phyloP scores from a whole-genome alignment of 495 filamentous ascomycete genomes.

The Glutinoglossum americanum region DNA sequence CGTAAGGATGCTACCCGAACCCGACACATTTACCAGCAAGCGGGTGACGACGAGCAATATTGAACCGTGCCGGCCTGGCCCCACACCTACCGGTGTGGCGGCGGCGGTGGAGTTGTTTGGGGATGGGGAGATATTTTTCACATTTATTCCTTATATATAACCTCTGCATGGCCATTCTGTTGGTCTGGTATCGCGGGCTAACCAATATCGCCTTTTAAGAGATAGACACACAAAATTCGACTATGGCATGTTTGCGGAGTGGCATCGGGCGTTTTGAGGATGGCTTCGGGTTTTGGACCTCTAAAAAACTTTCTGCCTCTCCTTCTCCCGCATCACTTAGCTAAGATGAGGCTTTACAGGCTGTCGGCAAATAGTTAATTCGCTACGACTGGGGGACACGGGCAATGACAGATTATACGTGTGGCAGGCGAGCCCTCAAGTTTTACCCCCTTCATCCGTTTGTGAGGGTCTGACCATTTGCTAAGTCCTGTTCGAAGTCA shows the following conservation, averaged over 20 bases:
- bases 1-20: constrained; percentile 68
- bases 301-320: background rate
- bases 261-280: background rate
- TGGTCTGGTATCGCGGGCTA: background rate
- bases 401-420: background rate
- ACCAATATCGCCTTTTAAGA: background rate
- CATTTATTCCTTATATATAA: background rate
- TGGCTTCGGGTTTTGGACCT: background rate
- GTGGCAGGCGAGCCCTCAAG: background rate
- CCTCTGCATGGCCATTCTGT: background rate
- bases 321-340: background rate
- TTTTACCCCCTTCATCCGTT: background rate
- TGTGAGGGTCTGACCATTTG: background rate
- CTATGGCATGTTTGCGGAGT: background rate
- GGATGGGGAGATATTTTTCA: background rate
- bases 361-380: background rate
- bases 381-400: background rate
- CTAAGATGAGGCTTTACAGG: background rate
- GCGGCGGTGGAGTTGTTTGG: background rate
- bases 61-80: background rate
- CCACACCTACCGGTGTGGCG: background rate
- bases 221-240: background rate
- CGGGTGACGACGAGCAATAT: constrained; percentile 38
- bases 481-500: background rate
- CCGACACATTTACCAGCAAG: constrained; percentile 66